A percentile compares a stretch with the other conserved stretches of the same genome.
Evolutionary conservation across 139 green algal species (phyloP).

Genomic region (Tetraselmis chui): DNA sequence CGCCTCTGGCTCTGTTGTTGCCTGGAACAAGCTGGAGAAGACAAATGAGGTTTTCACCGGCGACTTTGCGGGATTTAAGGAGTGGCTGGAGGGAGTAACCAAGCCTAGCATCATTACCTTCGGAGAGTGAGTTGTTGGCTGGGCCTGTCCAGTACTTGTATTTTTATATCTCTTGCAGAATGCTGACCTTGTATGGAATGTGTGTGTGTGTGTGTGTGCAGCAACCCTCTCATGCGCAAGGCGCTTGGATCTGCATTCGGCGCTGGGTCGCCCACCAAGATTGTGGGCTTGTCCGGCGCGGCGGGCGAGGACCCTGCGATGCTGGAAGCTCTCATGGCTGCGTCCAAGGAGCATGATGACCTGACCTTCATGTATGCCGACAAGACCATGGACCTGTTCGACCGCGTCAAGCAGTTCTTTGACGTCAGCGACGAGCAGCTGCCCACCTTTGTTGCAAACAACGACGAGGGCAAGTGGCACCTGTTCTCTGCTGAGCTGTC

Average conservation of each 20-base stretch:
- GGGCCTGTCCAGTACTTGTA: too few relatives aligned
- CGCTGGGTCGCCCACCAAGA: neutral
- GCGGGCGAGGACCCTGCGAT: neutral
- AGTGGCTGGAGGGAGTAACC: neutral
- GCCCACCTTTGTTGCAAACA: slow-evolving; percentile 4
- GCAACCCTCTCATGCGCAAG: neutral
- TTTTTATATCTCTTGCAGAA: too few relatives aligned
- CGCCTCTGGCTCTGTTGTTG: neutral
- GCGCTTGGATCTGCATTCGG: neutral
- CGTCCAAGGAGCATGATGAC: neutral
- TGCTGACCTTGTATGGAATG: too few relatives aligned
- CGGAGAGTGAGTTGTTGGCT: neutral
- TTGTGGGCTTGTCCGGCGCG: neutral
- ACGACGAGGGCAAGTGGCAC: slow-evolving; percentile 5
- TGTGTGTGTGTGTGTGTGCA: too few relatives aligned
- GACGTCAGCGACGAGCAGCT: slow-evolving; percentile 9
- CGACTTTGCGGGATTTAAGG: neutral
- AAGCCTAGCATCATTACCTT: neutral
- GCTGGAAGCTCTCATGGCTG: neutral
- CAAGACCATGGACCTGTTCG: neutral
- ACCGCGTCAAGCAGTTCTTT: slow-evolving; percentile 17
- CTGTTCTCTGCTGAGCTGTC: slow-evolving; percentile 5
- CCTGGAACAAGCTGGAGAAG: slow-evolving; percentile 1
- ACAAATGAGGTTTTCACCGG: neutral
- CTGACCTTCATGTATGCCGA: neutral